Base-by-base conservation (phyloP, 306 rosid genomes). In the Quercus bicolor region DNA sequence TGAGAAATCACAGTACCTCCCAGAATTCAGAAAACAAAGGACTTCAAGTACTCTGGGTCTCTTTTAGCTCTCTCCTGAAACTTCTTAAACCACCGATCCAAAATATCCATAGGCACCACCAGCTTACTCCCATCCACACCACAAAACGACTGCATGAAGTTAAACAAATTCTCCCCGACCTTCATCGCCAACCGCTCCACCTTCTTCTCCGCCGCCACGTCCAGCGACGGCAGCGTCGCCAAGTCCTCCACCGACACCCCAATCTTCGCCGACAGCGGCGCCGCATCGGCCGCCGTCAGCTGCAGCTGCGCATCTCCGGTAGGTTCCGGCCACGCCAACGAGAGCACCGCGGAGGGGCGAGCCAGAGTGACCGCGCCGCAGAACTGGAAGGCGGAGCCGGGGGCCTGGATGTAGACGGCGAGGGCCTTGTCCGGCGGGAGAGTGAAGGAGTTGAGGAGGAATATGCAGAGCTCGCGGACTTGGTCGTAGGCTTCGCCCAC, bases 21-120 rank as follows among this genome's bases (percentile, higher is more conserved):
- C 34, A 33, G 20, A 33, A 62, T 5, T 81, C 40, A 88, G 84
- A 88, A 85, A 62, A 85, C 88, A 75, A 89, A 93, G 82, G 93
- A 89, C 77, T 91, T 91, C 85, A 93, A 74, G 85, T 89, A 93
- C 62, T 91, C 91, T 56, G 97, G 98, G 80, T 93, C 98, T 20
- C 94, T 93, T 86, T 85, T 89, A 14, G 97, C 94, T 78, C 86
- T 82, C 78, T 93, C 94, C 81, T 89, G 97, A 45, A 91, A 93
- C 77, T 93, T 93, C 83, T 91, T 91, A 89, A 92, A 95, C 99
- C 99, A 95, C 26, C 94, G 85, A 5, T 95, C 96, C 93, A 93
- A 86, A 1, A 93, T 95, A 77, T 93, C 98, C 96, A 91, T 95
- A 0, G 99, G 99, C 57, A 93, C 99, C 64, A 95, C 78, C 89